Base-by-base conservation (phyloP, 2,329 filamentous ascomycete genomes). In the Parasarocladium wereldwijsianum region DNA sequence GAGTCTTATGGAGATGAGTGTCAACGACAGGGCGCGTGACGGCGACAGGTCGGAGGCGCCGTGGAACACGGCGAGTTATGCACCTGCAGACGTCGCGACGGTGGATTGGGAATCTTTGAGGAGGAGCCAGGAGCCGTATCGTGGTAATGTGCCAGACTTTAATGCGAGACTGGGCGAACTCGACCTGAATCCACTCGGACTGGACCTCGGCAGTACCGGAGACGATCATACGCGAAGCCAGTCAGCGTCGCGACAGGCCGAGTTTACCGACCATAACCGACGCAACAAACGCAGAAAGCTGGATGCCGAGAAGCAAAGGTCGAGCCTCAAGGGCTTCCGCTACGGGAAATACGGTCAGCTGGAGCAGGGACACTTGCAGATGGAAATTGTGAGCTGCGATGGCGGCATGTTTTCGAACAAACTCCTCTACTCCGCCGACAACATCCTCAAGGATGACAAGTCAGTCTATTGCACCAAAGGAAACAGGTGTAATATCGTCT, bases 301-400 rank as follows among this genome's bases (percentile, higher is more conserved):
- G 21, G 77, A 82, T 41, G 62, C 68, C 2, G 76, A 80, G 37
- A 62, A 64, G 26, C 51, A 61, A 10, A 52, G 60, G 16, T 52
- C 60, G 6, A 49, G 49, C 22, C 66, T 62, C 40, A 58, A 55
- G 36, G 69, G 64, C 3, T 82, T 86, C 47, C 76, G 70, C 37
- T 96, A 94, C 49, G 87, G 86, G 14, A 76, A 75, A 43, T 84
- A 78, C 49, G 87, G 86, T 12, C 86, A 93, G 52, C 79, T 93
- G 11, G 80, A 90, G 36, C 70, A 83, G 0, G 86, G 85, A 4
- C 66, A 70, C 38, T 58, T 94, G 43, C 76, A 68, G 37, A 84
- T 94, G 81, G 81, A 93, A 47, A 75, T 94, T 37, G 68, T 82
- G 28, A 90, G 77, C 59, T 94, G 85, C 46, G 86, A 94, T 50